Percentiles rank a stretch among this genome's conserved stretches.
phyloP scores from a whole-genome alignment of 2,329 filamentous ascomycete genomes.

The Cytospora paraplurivora region DNA sequence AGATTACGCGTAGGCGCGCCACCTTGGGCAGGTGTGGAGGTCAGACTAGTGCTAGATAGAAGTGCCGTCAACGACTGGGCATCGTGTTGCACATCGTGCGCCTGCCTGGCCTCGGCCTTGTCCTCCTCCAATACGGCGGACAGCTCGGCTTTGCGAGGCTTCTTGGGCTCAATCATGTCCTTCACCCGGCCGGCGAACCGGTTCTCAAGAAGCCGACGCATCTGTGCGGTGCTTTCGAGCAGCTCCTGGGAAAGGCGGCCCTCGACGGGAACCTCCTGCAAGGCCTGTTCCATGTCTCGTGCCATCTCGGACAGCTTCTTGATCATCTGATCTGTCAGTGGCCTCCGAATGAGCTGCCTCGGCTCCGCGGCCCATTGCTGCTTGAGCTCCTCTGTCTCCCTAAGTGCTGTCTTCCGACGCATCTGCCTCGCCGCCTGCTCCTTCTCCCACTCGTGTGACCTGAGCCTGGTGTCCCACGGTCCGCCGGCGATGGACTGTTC shows the following conservation, averaged over 20 bases:
- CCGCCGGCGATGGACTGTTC: conserved; percentile 18
- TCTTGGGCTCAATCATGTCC: neutral
- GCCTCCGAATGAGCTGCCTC: neutral
- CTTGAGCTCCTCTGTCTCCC: neutral
- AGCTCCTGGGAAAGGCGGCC: neutral
- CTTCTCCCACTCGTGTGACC: neutral
- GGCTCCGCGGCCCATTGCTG: neutral
- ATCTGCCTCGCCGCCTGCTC: neutral
- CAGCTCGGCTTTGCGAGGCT: neutral
- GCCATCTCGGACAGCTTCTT: neutral
- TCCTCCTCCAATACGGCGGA: no score
- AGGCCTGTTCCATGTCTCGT: conserved; percentile 13
- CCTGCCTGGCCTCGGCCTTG: no score
- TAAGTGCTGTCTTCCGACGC: conserved; percentile 1
- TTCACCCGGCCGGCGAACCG: neutral
- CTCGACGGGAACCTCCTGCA: neutral
- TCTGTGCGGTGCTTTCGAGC: conserved; percentile 12
- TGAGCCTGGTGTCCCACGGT: conserved; percentile 11
- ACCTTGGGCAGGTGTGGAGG: no score
- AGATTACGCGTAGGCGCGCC: no score
- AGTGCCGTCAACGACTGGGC: no score
- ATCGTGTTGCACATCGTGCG: no score
- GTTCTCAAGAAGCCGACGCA: conserved; percentile 7
- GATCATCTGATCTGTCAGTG: neutral
- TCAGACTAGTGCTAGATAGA: no score